Evolutionary conservation across 495 filamentous ascomycete species (phyloP).

Genomic region (Neurospora sp.): DNA sequence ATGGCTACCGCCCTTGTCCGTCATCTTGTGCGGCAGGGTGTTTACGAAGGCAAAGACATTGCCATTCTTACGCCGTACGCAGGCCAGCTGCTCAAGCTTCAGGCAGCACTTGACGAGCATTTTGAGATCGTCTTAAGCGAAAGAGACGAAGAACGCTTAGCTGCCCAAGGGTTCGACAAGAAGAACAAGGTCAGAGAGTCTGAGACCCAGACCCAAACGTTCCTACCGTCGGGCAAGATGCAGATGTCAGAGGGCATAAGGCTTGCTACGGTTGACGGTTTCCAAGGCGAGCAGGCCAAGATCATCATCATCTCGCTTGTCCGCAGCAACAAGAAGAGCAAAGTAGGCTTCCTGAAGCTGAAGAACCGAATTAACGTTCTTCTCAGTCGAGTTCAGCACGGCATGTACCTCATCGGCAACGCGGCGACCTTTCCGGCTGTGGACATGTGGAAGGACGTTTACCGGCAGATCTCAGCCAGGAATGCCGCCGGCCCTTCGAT

Average conservation of each 20-base stretch:
- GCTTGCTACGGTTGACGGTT: slow-evolving; percentile 76
- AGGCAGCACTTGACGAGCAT: slow-evolving; percentile 33
- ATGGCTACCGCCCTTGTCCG: slow-evolving; percentile 56
- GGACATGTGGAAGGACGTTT: slow-evolving; percentile 60
- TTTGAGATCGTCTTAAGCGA: slow-evolving; percentile 60
- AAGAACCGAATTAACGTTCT: slow-evolving; percentile 76
- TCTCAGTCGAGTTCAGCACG: slow-evolving; percentile 61
- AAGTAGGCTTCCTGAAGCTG: slow-evolving; percentile 65
- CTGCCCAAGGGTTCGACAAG: slow-evolving; percentile 35
- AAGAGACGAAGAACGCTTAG: slow-evolving; percentile 52
- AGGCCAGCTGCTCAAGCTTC: slow-evolving; percentile 58
- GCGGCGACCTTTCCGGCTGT: slow-evolving; percentile 44
- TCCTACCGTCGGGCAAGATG: slow-evolving; percentile 25
- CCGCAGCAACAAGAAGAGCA: slow-evolving; percentile 52
- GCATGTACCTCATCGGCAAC: slow-evolving; percentile 82
- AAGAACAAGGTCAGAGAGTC: not conserved
- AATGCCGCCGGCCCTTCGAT: slow-evolving; percentile 46
- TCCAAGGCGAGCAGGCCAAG: slow-evolving; percentile 76
- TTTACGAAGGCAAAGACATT: slow-evolving; percentile 55
- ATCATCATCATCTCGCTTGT: slow-evolving; percentile 77
- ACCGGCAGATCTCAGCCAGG: slow-evolving; percentile 39
- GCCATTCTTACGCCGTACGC: slow-evolving; percentile 71
- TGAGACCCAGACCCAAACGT: no score
- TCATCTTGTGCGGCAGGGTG: slow-evolving; percentile 63
- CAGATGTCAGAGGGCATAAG: slow-evolving; percentile 51